Evolutionary conservation across 768 basidiomycete genomes (phyloP).

Genomic region (Leccinum pellstonianum): DNA sequence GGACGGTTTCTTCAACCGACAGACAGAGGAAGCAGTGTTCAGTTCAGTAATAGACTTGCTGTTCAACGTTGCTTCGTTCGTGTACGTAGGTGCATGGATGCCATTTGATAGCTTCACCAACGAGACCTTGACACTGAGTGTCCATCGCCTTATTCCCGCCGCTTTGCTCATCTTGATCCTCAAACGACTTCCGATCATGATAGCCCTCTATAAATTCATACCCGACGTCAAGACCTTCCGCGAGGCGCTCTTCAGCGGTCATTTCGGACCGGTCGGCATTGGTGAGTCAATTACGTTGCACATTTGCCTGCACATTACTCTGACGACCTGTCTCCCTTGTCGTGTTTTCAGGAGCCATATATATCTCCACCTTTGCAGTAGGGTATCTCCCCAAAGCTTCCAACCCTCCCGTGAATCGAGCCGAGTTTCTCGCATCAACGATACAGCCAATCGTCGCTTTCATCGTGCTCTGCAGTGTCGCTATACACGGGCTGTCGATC

Average conservation of each 20-base stretch:
- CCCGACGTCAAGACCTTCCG: constrained; percentile 94
- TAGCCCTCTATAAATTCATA: constrained; percentile 86
- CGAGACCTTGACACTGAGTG: constrained; percentile 60
- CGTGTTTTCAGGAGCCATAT: constrained; percentile 66
- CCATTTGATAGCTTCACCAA: constrained; percentile 83
- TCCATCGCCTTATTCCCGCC: constrained; percentile 84
- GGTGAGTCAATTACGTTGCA: constrained; percentile 38
- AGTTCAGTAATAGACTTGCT: constrained; percentile 94
- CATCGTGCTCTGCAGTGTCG: constrained; percentile 89
- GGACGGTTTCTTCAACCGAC: constrained; percentile 92
- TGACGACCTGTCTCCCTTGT: constrained; percentile 1
- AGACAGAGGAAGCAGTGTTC: constrained; percentile 94
- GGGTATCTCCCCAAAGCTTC: constrained; percentile 50
- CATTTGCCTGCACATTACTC: background rate
- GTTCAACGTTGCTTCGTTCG: constrained; percentile 94
- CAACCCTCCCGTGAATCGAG: constrained; percentile 51
- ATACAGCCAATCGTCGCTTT: constrained; percentile 95
- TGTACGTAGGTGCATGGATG: constrained; percentile 97
- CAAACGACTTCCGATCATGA: constrained; percentile 79
- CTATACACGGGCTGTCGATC: constrained; percentile 88
- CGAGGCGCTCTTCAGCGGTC: constrained; percentile 92
- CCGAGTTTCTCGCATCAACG: constrained; percentile 62
- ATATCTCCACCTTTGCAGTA: constrained; percentile 84
- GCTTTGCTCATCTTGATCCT: constrained; percentile 81
- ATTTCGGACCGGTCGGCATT: constrained; percentile 89